Evolutionary conservation across 78 protist species (phyloP), one percentile per base, ranked within the genome.

Genomic region (Salpingoeca rosetta): DNA sequence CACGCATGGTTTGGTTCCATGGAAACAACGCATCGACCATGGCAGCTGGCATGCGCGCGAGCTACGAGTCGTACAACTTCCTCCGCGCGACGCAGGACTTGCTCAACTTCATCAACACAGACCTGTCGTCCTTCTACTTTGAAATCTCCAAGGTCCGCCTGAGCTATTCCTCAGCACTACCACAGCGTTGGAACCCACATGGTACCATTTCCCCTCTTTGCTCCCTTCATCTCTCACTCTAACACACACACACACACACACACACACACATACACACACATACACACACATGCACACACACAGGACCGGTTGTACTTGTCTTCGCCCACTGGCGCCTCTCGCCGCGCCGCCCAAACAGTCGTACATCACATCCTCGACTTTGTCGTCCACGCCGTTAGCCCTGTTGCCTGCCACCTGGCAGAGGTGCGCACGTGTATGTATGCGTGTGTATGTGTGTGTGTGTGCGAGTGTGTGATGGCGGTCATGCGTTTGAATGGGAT

Each of bases 41-140:
- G 10, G 74, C 87, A n/a, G 80, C 79, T 1, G n/a, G n/a, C 31
- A n/a, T 80, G 17, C 76, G 88, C 0, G 72, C 79, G 24, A n/a
- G 37, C 42, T 93, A 91, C 57, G 93, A 88, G n/a, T 22, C 35
- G 37, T 87, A 83, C 82, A 87, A 57, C 7, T 93, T 86, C 80
- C 85, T 51, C 44, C 74, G 56, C 31, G 95, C 74, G 2, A 41
- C 36, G 28, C 36, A 31, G 1, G 89, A 65, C 28, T 22, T 91
- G 0, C 28, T 81, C 35, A 51, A 51, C 38, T 91, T 91, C 73
- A 78, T 39, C 42, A 1, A 45, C 0, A 77, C 81, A 37, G 94
- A 94, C 45, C 89, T 93, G 1, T 94, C 97, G 44, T 27, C 88
- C 56, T 94, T 94, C 77, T 94, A 94, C 85, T 92, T 94, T 38